Conservation (phyloP, 169 alveolate species). For the Plasmodium vinckei region DNA sequence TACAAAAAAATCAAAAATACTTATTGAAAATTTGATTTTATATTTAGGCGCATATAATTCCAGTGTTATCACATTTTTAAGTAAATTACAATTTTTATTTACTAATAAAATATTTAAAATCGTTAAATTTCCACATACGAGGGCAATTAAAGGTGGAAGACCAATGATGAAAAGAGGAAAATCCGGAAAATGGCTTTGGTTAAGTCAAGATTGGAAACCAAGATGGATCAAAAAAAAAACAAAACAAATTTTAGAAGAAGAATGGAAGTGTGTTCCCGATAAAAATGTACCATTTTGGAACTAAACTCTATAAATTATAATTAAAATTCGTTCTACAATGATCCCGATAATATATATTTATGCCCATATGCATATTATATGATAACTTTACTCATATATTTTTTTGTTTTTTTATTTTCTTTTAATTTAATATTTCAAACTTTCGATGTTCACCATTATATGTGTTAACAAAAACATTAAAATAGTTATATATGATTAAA, state of each 20-base stretch:
- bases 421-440: not conserved
- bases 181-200: slow-evolving; percentile 76
- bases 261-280: slow-evolving; percentile 72
- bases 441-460: not conserved
- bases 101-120: slow-evolving; percentile 51
- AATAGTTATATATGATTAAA: too few relatives aligned
- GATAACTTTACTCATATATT: not conserved
- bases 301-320: not conserved
- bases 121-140: slow-evolving; percentile 64
- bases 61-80: slow-evolving; percentile 33
- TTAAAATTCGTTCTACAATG: not conserved
- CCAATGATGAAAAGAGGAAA: slow-evolving; percentile 78
- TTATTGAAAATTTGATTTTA: slow-evolving; percentile 69
- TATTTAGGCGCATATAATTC: slow-evolving; percentile 63
- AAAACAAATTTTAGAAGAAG: slow-evolving; percentile 71
- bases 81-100: slow-evolving; percentile 55
- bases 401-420: not conserved
- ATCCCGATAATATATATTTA: too few relatives aligned
- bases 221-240: slow-evolving; percentile 69
- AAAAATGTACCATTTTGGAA: slow-evolving; percentile 77
- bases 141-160: slow-evolving; percentile 73
- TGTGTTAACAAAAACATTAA: too few relatives aligned
- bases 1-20: slow-evolving; percentile 56
- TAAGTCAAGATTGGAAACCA: slow-evolving; percentile 78
- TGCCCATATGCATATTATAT: not conserved